Conservation (phyloP, 2,329 filamentous ascomycete species). For the Thermothelomyces thermophilus region DNA sequence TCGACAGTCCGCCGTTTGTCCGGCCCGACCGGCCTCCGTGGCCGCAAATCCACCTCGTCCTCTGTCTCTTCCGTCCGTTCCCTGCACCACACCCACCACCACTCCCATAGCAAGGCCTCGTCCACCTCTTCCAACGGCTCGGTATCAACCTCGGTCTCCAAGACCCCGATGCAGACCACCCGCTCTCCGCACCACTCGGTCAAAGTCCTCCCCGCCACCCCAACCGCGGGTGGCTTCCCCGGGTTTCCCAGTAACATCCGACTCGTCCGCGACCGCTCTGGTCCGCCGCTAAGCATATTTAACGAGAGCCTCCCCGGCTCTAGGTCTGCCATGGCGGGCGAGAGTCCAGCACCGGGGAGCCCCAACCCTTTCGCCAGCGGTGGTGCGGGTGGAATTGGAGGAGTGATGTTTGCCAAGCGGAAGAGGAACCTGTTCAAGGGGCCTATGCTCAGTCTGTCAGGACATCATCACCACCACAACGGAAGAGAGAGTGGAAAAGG, state of each 20-base stretch:
- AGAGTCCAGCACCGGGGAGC: conserved; percentile 35
- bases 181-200: conserved; percentile 83
- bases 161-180: conserved; percentile 55
- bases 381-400: conserved; percentile 20
- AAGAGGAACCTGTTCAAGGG: conserved; percentile 81
- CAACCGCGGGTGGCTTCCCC: conserved; percentile 48
- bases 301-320: conserved; percentile 51
- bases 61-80: conserved; percentile 90
- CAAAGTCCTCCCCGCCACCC: conserved; percentile 90
- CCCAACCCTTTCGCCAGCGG: conserved; percentile 42
- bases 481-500: neutral
- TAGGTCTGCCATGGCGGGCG: neutral
- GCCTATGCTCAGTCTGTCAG: conserved; percentile 53
- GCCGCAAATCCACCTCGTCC: conserved; percentile 91
- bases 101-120: conserved; percentile 88
- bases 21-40: conserved; percentile 73
- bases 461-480: neutral
- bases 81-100: conserved; percentile 71
- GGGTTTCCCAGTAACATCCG: conserved; percentile 79
- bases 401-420: conserved; percentile 69
- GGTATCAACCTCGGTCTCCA: conserved; percentile 61
- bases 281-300: conserved; percentile 46
- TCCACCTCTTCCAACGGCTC: conserved; percentile 81
- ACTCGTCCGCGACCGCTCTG: conserved; percentile 57
- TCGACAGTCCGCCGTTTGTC: conserved; percentile 80